Evolutionary conservation across 2,329 filamentous ascomycete species (phyloP).

Genomic region (Malbranchea cinnamomea): DNA sequence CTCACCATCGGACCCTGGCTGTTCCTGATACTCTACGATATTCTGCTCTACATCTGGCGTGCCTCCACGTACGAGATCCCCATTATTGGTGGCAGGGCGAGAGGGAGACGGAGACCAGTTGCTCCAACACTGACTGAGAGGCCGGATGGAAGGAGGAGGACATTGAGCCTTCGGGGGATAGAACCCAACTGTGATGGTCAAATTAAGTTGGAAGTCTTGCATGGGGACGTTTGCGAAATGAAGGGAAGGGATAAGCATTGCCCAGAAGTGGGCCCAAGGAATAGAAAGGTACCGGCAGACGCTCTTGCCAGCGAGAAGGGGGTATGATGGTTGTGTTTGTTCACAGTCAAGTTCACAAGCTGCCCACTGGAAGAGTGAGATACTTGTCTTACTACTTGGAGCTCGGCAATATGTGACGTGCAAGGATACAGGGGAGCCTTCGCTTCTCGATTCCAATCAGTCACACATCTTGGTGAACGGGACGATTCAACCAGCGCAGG

Average conservation of each 20-base stretch:
- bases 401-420: no score
- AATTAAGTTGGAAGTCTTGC: slow-evolving; percentile 4
- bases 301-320: no score
- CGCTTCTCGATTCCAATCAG: no score
- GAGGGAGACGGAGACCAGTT: slow-evolving; percentile 43
- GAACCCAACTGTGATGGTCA: slow-evolving; percentile 10
- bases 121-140: slow-evolving; percentile 47
- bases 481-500: no score
- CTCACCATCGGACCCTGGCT: slow-evolving; percentile 49
- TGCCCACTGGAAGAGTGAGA: no score
- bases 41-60: slow-evolving; percentile 46
- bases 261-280: no score
- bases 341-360: no score
- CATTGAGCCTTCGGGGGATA: slow-evolving; percentile 16
- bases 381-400: no score
- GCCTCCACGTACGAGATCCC: slow-evolving; percentile 44
- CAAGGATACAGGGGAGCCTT: no score
- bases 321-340: no score
- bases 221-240: slow-evolving; percentile 1
- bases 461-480: no score
- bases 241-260: background rate
- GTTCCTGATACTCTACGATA: slow-evolving; percentile 47
- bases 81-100: slow-evolving; percentile 44
- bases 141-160: slow-evolving; percentile 29
- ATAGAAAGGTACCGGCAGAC: no score